These are phyloP conservation scores for Leucosporidium yakuticum DNA, from an alignment of 768 basidiomycete genomes.

Conservation along the genomic window DNA sequence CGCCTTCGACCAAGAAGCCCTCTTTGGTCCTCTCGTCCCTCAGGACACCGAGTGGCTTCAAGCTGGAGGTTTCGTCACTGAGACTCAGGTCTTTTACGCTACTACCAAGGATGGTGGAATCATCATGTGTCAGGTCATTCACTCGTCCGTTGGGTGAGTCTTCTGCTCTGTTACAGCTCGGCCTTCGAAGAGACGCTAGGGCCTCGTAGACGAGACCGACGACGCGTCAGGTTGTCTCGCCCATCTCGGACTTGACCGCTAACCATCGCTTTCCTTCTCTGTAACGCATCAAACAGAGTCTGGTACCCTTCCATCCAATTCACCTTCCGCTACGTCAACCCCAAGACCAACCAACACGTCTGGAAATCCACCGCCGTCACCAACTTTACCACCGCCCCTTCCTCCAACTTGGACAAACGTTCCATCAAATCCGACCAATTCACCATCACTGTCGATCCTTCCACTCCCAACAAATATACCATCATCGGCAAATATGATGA, in stretches of 20 bases:
- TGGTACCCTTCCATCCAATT: conserved; percentile 95
- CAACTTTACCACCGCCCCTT: conserved; percentile 68
- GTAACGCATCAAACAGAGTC: conserved; percentile 50
- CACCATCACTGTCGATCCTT: conserved; percentile 64
- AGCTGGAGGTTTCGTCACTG: conserved; percentile 70
- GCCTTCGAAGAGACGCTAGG: background rate
- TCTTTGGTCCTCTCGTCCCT: conserved; percentile 67
- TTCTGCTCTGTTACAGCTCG: conserved; percentile 4
- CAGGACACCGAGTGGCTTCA: conserved; percentile 79
- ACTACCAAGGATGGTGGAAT: conserved; percentile 69
- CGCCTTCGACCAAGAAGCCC: conserved; percentile 51
- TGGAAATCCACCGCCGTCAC: conserved; percentile 86
- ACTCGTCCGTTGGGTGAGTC: conserved; percentile 74
- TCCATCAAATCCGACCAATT: conserved; percentile 81
- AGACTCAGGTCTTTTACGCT: conserved; percentile 84
- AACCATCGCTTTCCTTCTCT: background rate
- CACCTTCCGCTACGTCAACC: conserved; percentile 79
- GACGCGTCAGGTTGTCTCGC: background rate
- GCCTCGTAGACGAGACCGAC: background rate
- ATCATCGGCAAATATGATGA: conserved; percentile 71
- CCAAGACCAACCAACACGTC: conserved; percentile 60
- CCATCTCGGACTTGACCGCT: background rate
- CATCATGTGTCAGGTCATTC: conserved; percentile 51
- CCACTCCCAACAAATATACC: conserved; percentile 64
- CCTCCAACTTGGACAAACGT: conserved; percentile 64